These are phyloP conservation scores for Raphanus raphanistrum DNA, from an alignment of 345 rosid species.

Conservation along the genomic window DNA sequence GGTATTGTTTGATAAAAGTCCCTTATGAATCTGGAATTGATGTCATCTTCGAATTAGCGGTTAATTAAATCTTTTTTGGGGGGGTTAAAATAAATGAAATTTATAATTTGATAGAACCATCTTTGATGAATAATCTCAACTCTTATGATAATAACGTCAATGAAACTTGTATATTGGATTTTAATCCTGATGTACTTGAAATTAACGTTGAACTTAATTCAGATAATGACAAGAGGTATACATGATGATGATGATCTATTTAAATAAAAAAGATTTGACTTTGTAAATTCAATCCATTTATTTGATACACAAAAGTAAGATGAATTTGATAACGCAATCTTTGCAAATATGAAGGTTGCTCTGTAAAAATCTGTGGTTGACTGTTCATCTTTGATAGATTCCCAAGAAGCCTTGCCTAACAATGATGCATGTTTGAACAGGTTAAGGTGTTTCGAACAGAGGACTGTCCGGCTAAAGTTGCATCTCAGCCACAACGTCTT, in stretches of 20 bases:
- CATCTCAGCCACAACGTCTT: conserved; percentile 33
- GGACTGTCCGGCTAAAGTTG: conserved; percentile 55
- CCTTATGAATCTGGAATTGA: neutral
- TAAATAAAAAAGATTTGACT: neutral
- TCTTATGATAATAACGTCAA: neutral
- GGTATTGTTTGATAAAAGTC: too few relatives aligned
- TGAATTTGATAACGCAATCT: neutral
- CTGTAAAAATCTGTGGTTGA: neutral
- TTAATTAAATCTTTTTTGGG: neutral
- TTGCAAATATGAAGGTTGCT: neutral
- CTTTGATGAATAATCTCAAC: neutral
- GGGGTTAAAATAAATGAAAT: neutral
- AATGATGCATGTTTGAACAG: conserved; percentile 32
- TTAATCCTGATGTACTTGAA: neutral
- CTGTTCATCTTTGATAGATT: neutral
- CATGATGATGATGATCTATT: neutral
- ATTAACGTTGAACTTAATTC: neutral
- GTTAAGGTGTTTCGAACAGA: conserved; percentile 50
- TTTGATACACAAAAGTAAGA: neutral
- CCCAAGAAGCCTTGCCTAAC: neutral
- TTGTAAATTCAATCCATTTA: neutral
- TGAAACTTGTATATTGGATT: neutral
- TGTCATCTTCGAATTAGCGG: neutral
- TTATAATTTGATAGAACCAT: neutral
- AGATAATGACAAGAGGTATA: neutral